These are phyloP conservation scores for Dactylonectria estremocensis DNA, from an alignment of 2,329 filamentous ascomycete species.

Conservation along the genomic window DNA sequence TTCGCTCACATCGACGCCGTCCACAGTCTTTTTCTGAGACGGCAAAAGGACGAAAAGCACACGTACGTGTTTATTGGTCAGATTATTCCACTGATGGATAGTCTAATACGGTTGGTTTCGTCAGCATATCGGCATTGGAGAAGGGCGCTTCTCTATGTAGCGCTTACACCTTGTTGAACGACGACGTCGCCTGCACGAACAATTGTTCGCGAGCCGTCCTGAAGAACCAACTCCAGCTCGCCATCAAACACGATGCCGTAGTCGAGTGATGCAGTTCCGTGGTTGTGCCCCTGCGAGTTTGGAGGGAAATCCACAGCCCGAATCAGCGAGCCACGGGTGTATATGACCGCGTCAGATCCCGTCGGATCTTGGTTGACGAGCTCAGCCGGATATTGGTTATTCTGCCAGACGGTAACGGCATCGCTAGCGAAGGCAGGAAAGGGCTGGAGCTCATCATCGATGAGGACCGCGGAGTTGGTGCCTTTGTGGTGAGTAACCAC, in stretches of 20 bases:
- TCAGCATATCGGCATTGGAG: not conserved
- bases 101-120: not conserved
- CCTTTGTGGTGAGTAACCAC: constrained; percentile 7
- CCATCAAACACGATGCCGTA: constrained; percentile 7
- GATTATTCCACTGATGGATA: constrained; percentile 21
- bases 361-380: not conserved
- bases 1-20: not conserved
- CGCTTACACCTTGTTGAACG: constrained; percentile 11
- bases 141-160: not conserved
- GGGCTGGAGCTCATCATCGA: not conserved
- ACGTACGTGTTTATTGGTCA: not conserved
- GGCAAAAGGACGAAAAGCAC: not conserved
- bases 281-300: constrained; percentile 8
- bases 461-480: not conserved
- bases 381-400: not conserved
- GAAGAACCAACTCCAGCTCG: not conserved
- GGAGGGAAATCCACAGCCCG: constrained; percentile 12
- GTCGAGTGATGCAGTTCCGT: constrained; percentile 9
- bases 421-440: constrained; percentile 3
- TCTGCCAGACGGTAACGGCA: constrained; percentile 5
- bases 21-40: not conserved
- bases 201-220: constrained; percentile 6
- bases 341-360: not conserved
- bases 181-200: constrained; percentile 10
- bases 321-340: constrained; percentile 5